phyloP scores from a whole-genome alignment of 2,329 filamentous ascomycete species.

The Neonectria faginata region DNA sequence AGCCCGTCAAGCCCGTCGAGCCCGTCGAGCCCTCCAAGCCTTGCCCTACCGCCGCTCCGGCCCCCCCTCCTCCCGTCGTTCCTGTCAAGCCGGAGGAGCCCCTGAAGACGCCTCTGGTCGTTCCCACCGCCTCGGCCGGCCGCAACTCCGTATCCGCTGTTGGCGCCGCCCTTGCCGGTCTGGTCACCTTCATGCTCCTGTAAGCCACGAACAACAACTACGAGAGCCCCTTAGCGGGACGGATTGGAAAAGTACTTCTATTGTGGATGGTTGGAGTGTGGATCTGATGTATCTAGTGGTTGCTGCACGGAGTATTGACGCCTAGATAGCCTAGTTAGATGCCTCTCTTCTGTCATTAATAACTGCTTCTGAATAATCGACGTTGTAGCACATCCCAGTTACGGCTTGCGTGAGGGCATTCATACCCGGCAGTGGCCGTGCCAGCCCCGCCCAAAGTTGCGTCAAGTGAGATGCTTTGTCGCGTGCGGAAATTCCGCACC shows the following conservation, averaged over 20 bases:
- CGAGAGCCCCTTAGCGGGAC: neutral
- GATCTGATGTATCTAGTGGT: slow-evolving; percentile 13
- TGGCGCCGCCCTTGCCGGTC: slow-evolving; percentile 27
- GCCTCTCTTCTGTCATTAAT: slow-evolving; percentile 5
- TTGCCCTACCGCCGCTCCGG: slow-evolving; percentile 25
- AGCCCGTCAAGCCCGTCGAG: slow-evolving; percentile 12
- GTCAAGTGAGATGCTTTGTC: slow-evolving; percentile 12
- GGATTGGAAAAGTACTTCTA: slow-evolving; percentile 17
- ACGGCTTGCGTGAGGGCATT: neutral
- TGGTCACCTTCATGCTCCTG: slow-evolving; percentile 33
- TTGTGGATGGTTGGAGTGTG: slow-evolving; percentile 14
- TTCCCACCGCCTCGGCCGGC: slow-evolving; percentile 36
- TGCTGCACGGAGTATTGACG: neutral
- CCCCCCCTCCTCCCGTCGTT: slow-evolving; percentile 15
- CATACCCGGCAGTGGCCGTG: slow-evolving; percentile 8
- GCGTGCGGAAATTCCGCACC: neutral
- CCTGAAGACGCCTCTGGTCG: slow-evolving; percentile 27
- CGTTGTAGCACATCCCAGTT: neutral
- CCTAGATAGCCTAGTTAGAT: slow-evolving; percentile 11
- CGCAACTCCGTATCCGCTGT: slow-evolving; percentile 31
- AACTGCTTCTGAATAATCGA: neutral
- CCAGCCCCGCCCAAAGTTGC: slow-evolving; percentile 27
- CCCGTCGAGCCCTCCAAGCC: slow-evolving; percentile 5
- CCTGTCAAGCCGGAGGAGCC: slow-evolving; percentile 16
- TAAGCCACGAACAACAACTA: slow-evolving; percentile 15